Base-by-base conservation (phyloP, 768 basidiomycete genomes). In the Melanogaster broomeanus region DNA sequence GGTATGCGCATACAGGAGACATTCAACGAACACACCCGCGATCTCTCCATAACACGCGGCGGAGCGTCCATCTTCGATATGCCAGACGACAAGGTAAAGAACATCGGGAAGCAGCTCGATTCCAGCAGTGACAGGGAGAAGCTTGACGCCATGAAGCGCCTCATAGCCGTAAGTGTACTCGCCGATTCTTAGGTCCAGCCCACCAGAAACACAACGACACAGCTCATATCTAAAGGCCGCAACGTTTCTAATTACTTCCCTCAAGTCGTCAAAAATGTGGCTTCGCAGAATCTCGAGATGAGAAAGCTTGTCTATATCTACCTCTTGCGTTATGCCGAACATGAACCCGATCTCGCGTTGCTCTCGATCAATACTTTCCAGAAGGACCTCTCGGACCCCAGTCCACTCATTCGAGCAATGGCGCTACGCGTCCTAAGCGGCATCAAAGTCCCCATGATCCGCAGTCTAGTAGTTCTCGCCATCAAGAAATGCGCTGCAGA, bases 311-410 rank as follows among this genome's bases (percentile, higher is more conserved):
- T 98, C 34, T 98, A 98, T 70, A 96, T 98, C 57, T 99, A 96
- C 74, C 86, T 99, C 57, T 76, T 98, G 40, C 87, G 93, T 53
- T 95, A 97, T 70, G 93, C 97, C 44, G 86, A 90, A 37, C 83
- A 86, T 30, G 94, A 97, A 61, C 95, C 97, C 13, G 97, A 98
- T 69, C 85, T 98, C 42, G 90, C 96, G 1, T 73, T 99, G 43
- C 79, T 99, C 27, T 95, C 94, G 3, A 96, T 99, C 75, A 99
- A 99, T 72, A 96, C 96, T 1, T 98, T 98, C 66, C 97, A 99
- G 69, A 93, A 92, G 70, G 97, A 99, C 72, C 77, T 99, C 27
- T 84, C 87, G 4, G 97, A 98, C 62, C 76, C 85, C 28, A 97
- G 88, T 55, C 96, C 95, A 0, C 82, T 97, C 61, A 98, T 98